A percentile compares a stretch with the other conserved stretches of the same genome.
phyloP scores from a whole-genome alignment of 768 basidiomycete genomes.

The Leucocoprinus birnbaumii region DNA sequence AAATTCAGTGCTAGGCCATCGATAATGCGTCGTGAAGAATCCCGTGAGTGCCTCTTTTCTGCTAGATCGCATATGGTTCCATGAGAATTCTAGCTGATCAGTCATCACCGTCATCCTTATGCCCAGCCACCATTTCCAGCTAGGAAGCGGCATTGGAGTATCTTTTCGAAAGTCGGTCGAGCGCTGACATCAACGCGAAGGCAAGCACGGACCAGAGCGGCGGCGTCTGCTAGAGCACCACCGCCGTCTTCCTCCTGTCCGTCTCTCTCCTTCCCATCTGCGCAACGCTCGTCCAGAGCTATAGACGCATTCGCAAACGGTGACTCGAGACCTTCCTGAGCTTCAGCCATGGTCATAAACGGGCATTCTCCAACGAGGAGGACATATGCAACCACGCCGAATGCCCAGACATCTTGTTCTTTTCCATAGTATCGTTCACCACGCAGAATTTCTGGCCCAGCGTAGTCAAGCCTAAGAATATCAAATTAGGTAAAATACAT shows the following conservation, averaged over 20 bases:
- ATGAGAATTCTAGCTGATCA: neutral
- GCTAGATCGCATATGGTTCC: slow-evolving; percentile 11
- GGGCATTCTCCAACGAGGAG: slow-evolving; percentile 91
- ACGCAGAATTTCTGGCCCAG: slow-evolving; percentile 92
- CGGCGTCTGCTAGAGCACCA: slow-evolving; percentile 80
- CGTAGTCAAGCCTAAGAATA: slow-evolving; percentile 76
- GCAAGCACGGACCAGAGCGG: slow-evolving; percentile 80
- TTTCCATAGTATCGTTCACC: slow-evolving; percentile 95
- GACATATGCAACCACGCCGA: slow-evolving; percentile 95
- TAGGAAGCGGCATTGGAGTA: slow-evolving; percentile 80
- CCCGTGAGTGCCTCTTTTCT: slow-evolving; percentile 7
- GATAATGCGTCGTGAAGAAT: slow-evolving; percentile 12
- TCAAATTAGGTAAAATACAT: slow-evolving; percentile 12
- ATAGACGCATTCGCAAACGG: slow-evolving; percentile 77
- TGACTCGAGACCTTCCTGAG: slow-evolving; percentile 78
- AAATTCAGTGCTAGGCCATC: slow-evolving; percentile 13
- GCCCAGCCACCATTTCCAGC: slow-evolving; percentile 72
- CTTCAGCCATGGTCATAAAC: slow-evolving; percentile 87
- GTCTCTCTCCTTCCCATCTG: slow-evolving; percentile 65
- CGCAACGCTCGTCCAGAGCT: slow-evolving; percentile 76
- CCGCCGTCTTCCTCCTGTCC: slow-evolving; percentile 84
- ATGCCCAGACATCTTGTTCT: slow-evolving; percentile 98
- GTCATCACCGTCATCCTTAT: slow-evolving; percentile 18
- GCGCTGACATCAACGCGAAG: slow-evolving; percentile 74
- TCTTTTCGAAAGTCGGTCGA: slow-evolving; percentile 83